These are phyloP conservation scores for Verticillium isaacii DNA, from an alignment of 2,329 filamentous ascomycete genomes.

Conservation along the genomic window DNA sequence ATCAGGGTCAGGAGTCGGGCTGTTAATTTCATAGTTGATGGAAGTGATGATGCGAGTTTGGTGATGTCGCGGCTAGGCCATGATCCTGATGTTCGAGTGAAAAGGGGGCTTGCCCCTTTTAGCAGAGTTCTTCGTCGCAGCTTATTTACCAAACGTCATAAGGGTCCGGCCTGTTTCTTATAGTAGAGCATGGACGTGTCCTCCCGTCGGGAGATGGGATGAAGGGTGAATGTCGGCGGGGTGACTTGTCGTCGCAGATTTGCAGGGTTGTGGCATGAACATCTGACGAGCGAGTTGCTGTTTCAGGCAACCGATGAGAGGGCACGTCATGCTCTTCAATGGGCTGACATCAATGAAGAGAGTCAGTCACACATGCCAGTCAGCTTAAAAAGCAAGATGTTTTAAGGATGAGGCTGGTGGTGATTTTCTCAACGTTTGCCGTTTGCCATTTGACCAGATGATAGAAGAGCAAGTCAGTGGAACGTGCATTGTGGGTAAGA, in stretches of 20 bases:
- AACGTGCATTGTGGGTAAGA: no score
- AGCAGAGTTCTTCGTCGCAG: neutral
- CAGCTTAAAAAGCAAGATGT: no score
- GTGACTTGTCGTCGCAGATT: neutral
- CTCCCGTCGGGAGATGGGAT: neutral
- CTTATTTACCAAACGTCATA: neutral
- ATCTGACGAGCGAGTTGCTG: neutral
- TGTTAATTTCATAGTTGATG: neutral
- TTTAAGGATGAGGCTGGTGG: neutral
- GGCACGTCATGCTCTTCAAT: neutral
- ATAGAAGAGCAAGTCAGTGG: no score
- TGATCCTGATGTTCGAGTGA: neutral
- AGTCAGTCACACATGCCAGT: neutral
- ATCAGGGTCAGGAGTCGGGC: slow-evolving; percentile 6
- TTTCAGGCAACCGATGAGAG: neutral
- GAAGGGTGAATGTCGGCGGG: neutral
- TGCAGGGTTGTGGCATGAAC: neutral
- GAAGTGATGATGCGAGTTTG: neutral
- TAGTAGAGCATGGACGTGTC: neutral
- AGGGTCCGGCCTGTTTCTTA: neutral
- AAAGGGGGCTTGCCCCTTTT: neutral
- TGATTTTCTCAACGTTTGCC: neutral
- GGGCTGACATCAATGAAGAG: neutral
- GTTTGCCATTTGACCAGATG: neutral
- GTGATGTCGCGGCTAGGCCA: neutral